A percentile compares a stretch with the other conserved stretches of the same genome.
These are phyloP conservation scores for Tolypocladium capitatum DNA, from an alignment of 2,329 filamentous ascomycete species.

Conservation along the genomic window DNA sequence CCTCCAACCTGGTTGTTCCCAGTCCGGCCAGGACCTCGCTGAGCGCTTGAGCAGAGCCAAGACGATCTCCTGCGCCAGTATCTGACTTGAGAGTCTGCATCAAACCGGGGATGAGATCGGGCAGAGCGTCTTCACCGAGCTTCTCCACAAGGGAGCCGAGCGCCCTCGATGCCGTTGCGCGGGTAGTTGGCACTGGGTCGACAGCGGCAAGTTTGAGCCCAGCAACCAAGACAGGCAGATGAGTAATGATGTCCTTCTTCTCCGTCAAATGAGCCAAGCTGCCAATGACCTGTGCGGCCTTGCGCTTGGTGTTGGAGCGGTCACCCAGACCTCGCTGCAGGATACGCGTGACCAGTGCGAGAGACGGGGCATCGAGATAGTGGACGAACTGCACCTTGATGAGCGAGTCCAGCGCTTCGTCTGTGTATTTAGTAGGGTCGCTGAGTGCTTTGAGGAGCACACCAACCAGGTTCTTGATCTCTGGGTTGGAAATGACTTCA, in stretches of 20 bases:
- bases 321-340: conserved; percentile 84
- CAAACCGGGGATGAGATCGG: conserved; percentile 90
- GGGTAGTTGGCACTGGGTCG: conserved; percentile 90
- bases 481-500: conserved; percentile 95
- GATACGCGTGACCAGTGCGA: conserved; percentile 90
- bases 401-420: conserved; percentile 81
- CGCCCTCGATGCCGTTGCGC: conserved; percentile 90
- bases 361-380: conserved; percentile 92
- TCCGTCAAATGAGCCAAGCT: conserved; percentile 95
- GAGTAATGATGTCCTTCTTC: conserved; percentile 80
- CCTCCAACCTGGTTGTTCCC: conserved; percentile 82
- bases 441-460: conserved; percentile 92
- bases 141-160: conserved; percentile 96
- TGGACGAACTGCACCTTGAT: conserved; percentile 99
- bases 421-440: conserved; percentile 93
- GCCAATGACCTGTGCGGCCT: conserved; percentile 93
- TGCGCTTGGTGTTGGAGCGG: conserved; percentile 87
- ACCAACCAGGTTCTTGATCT: conserved; percentile 84
- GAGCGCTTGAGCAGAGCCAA: conserved; percentile 92
- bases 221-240: conserved; percentile 83
- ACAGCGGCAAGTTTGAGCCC: conserved; percentile 82
- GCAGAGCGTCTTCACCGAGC: conserved; percentile 88
- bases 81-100: conserved; percentile 98
- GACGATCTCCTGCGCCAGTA: conserved; percentile 85
- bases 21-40: conserved; percentile 92